Conservation (phyloP, 2,329 filamentous ascomycete genomes). For the Chaetomium globosum region DNA sequence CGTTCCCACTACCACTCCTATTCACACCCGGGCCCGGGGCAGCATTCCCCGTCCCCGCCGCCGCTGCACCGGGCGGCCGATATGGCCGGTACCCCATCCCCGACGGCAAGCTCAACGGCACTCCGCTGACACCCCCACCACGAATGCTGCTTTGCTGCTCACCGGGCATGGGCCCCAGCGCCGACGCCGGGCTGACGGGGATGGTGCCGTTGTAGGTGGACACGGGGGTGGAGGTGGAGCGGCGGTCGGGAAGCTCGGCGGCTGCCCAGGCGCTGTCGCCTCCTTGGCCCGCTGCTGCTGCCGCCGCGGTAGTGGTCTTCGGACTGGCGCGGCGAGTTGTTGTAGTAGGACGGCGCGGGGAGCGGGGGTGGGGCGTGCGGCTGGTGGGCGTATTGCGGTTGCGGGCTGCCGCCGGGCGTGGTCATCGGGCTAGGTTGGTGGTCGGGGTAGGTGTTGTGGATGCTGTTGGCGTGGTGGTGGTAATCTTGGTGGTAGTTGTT, state of each 20-base stretch:
- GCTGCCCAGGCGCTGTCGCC: background rate
- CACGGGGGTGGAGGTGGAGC: slow-evolving; percentile 20
- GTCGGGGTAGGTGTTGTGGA: background rate
- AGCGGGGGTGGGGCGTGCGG: slow-evolving; percentile 7
- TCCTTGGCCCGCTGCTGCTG: background rate
- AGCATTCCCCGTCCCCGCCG: too few species aligned
- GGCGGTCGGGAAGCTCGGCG: slow-evolving; percentile 12
- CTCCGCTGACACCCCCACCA: background rate
- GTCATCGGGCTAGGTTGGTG: slow-evolving; percentile 9
- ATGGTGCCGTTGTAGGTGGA: slow-evolving; percentile 22
- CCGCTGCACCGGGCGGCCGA: slow-evolving; percentile 20
- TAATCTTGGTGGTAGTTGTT: background rate
- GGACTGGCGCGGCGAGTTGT: slow-evolving; percentile 4
- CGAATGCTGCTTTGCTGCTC: background rate
- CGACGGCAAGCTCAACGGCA: slow-evolving; percentile 29
- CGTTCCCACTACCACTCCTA: too few species aligned
- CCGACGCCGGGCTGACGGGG: slow-evolving; percentile 24
- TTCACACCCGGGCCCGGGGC: too few species aligned
- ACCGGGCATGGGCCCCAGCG: slow-evolving; percentile 20
- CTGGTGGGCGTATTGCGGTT: slow-evolving; percentile 15
- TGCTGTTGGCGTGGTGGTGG: background rate
- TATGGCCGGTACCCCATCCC: slow-evolving; percentile 28
- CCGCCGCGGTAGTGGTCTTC: background rate
- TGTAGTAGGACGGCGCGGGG: slow-evolving; percentile 13
- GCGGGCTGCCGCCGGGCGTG: slow-evolving; percentile 14